Evolutionary conservation across 108 stramenopile species (phyloP), one percentile per base, ranked within the genome.

Genomic region (Cyclotella sp.): DNA sequence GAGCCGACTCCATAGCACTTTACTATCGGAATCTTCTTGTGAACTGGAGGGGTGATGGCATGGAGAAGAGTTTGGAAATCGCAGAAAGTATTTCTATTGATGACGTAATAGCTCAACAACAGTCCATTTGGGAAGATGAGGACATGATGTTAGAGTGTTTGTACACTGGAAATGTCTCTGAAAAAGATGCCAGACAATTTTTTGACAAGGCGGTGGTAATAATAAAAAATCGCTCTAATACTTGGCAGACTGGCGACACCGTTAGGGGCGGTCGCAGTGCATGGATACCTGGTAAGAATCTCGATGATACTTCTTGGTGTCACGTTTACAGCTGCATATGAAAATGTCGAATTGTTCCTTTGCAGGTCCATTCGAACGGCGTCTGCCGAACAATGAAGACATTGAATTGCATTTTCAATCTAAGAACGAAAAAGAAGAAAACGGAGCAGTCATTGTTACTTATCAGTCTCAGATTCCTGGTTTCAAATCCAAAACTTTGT

Each of bases 391-490:
- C 6, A 84, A 82, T n/a, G 79, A 91, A 46, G 90, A 93, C 47
- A 69, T 89, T 57, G 84, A 91, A 19, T 63, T 96, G 26, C 95
- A 96, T 75, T 92, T 96, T 67, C 73, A 81, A 22, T 86, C 84
- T 30, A 77, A 90, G 62, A 96, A 96, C 76, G 79, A 79, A 8
- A 57, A 91, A 45, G 95, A 96, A 82, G 77, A 72, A 29, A 72
- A 72, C 61, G 71, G 71, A 14, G 88, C 91, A 49, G 88, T 93
- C 15, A 54, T 91, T 19, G 78, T 92, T 29, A 86, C 89, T 29
- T 93, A 84, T 72, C 95, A 96, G 66, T 89, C 89, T 11, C 65
- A 79, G n/a, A 77, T 79, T 21, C 85, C 89, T 10, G 82, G 86
- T n/a, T 96, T 86, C 77, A 86, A 84, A 77, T 90, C 93, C 46